These are phyloP conservation scores for Entophlyctis luteolus DNA, from an alignment of 192 early-diverging fungal species.

Conservation along the genomic window DNA sequence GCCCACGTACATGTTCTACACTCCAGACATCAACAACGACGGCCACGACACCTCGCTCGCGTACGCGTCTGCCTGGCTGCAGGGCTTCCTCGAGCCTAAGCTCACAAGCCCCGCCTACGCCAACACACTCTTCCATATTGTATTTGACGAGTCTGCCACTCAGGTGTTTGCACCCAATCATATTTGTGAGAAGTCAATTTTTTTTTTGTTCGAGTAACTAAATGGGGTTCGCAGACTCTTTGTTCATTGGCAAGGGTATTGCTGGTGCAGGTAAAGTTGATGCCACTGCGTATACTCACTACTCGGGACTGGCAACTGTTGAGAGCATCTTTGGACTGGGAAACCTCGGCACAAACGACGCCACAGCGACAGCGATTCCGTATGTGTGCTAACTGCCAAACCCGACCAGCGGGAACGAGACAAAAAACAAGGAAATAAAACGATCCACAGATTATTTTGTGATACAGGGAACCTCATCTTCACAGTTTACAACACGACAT, in stretches of 20 bases:
- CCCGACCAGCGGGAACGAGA: too few relatives aligned
- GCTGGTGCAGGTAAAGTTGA: slow-evolving; percentile 35
- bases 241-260: slow-evolving; percentile 18
- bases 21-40: slow-evolving; percentile 56
- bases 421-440: too few relatives aligned
- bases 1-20: slow-evolving; percentile 59
- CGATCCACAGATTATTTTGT: too few relatives aligned
- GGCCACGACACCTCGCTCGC: slow-evolving; percentile 34
- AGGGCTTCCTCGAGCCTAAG: slow-evolving; percentile 49
- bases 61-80: slow-evolving; percentile 45
- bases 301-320: slow-evolving; percentile 58
- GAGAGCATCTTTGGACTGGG: slow-evolving; percentile 65
- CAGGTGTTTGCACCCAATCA: slow-evolving; percentile 11
- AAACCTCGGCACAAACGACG: slow-evolving; percentile 55
- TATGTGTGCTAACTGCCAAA: slow-evolving; percentile 42
- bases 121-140: slow-evolving; percentile 38
- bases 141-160: slow-evolving; percentile 37
- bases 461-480: too few relatives aligned
- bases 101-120: slow-evolving; percentile 45
- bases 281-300: slow-evolving; percentile 61
- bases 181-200: slow-evolving; percentile 18
- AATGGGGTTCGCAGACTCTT: slow-evolving; percentile 10
- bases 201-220: neutral
- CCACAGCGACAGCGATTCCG: slow-evolving; percentile 44
- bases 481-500: slow-evolving; percentile 10